Evolutionary conservation across 345 rosid species (phyloP).

Genomic region (Euphorbia peplus): DNA sequence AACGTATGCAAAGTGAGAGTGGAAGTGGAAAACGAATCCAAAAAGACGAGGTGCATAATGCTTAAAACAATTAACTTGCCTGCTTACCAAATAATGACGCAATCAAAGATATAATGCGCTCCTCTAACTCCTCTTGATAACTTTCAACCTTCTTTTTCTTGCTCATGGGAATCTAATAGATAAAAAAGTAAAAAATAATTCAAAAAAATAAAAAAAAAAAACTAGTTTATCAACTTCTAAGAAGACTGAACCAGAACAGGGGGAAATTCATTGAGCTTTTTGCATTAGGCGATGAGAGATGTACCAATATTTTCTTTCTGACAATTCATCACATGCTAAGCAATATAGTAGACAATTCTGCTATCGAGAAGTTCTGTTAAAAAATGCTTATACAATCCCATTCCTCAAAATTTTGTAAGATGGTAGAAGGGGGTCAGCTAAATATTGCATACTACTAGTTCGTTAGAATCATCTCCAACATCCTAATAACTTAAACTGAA

Average conservation of each 20-base stretch:
- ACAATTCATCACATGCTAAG: neutral
- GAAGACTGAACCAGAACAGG: neutral
- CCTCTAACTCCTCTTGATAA: constrained; percentile 88
- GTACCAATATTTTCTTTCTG: neutral
- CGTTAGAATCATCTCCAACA: neutral
- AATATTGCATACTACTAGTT: neutral
- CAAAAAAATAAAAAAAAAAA: too few species aligned
- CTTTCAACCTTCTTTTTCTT: constrained; percentile 86
- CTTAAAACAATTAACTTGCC: constrained; percentile 32
- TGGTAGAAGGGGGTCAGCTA: neutral
- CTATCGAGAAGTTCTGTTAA: neutral
- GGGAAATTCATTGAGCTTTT: neutral
- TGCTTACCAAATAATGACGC: constrained; percentile 94
- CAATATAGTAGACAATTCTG: neutral
- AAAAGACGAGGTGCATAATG: neutral
- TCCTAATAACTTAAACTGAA: neutral
- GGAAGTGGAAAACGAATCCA: neutral
- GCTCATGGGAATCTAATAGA: constrained; percentile 67
- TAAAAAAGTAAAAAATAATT: too few species aligned
- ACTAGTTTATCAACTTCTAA: constrained; percentile 3
- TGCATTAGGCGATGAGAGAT: neutral
- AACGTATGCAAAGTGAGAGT: neutral
- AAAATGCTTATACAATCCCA: neutral
- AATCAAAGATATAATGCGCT: constrained; percentile 68
- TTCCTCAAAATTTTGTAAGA: neutral